Evolutionary conservation across 164 flowering plant genomes (phyloP).

Genomic region (Nelumbo lutea): DNA sequence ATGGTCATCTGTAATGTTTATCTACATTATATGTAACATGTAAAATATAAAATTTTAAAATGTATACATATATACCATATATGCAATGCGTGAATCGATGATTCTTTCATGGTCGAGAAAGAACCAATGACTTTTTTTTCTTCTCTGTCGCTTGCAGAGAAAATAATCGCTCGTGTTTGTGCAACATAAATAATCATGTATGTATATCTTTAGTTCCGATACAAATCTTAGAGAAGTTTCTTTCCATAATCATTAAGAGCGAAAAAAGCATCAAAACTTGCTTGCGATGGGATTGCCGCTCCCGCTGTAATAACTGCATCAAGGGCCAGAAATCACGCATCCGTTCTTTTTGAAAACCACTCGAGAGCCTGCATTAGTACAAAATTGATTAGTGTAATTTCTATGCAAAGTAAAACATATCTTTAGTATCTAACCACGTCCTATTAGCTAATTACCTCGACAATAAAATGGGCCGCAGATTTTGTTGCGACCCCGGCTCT

Average conservation of each 20-base stretch:
- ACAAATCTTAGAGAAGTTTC: too few relatives aligned
- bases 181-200: background rate
- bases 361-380: slow-evolving; percentile 38
- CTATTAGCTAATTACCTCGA: slow-evolving; percentile 48
- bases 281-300: slow-evolving; percentile 22
- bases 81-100: background rate
- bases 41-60: slow-evolving; percentile 18
- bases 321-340: slow-evolving; percentile 78
- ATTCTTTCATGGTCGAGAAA: slow-evolving; percentile 30
- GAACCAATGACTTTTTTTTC: slow-evolving; percentile 5
- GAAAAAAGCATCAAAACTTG: slow-evolving; percentile 21
- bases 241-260: too few relatives aligned
- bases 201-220: background rate
- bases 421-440: background rate
- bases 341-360: slow-evolving; percentile 66
- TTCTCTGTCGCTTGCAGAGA: background rate
- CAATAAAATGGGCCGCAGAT: slow-evolving; percentile 72
- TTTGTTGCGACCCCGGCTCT: slow-evolving; percentile 30
- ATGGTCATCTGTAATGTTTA: background rate
- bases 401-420: too few relatives aligned
- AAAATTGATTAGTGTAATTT: background rate
- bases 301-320: slow-evolving; percentile 64
- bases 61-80: slow-evolving; percentile 8
- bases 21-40: slow-evolving; percentile 19
- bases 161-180: background rate